Evolutionary conservation across 2,329 filamentous ascomycete species (phyloP).

Genomic region (Delphinella strobiligena): DNA sequence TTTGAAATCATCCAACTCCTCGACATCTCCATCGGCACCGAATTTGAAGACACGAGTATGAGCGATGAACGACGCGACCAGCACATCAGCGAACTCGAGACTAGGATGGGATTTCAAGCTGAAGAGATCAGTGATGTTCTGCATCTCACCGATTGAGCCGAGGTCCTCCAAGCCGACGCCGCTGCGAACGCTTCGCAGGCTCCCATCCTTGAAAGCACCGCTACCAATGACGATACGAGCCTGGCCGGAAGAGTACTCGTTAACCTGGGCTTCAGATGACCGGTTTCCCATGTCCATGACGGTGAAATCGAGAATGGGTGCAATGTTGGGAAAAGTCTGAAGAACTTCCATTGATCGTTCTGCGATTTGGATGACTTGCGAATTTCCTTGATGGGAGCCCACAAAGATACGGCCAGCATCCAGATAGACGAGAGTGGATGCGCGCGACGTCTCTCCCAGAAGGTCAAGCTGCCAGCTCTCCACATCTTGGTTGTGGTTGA

Average conservation of each 20-base stretch:
- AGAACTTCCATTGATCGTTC: slow-evolving; percentile 53
- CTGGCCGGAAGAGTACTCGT: slow-evolving; percentile 90
- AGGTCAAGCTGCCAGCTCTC: slow-evolving; percentile 58
- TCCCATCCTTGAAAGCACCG: slow-evolving; percentile 80
- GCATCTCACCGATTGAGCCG: slow-evolving; percentile 69
- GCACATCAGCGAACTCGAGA: slow-evolving; percentile 47
- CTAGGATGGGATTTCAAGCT: slow-evolving; percentile 50
- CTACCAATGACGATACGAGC: slow-evolving; percentile 88
- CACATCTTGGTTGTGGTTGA: slow-evolving; percentile 53
- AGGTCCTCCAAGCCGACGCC: slow-evolving; percentile 86
- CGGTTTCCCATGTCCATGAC: slow-evolving; percentile 93
- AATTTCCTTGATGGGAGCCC: slow-evolving; percentile 86
- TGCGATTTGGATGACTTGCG: slow-evolving; percentile 60
- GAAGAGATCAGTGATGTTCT: slow-evolving; percentile 21
- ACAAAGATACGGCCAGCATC: slow-evolving; percentile 65
- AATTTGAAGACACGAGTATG: slow-evolving; percentile 80
- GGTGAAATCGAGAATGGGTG: slow-evolving; percentile 83
- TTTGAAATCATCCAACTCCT: slow-evolving; percentile 69
- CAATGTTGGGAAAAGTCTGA: slow-evolving; percentile 73
- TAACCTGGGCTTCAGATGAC: slow-evolving; percentile 64
- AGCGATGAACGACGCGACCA: slow-evolving; percentile 69
- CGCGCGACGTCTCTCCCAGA: slow-evolving; percentile 60
- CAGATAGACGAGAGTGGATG: slow-evolving; percentile 68
- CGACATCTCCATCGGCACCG: slow-evolving; percentile 60
- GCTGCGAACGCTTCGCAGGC: slow-evolving; percentile 78